phyloP scores from a whole-genome alignment of 2,329 filamentous ascomycete species.

The Xylariaceae sp. region DNA sequence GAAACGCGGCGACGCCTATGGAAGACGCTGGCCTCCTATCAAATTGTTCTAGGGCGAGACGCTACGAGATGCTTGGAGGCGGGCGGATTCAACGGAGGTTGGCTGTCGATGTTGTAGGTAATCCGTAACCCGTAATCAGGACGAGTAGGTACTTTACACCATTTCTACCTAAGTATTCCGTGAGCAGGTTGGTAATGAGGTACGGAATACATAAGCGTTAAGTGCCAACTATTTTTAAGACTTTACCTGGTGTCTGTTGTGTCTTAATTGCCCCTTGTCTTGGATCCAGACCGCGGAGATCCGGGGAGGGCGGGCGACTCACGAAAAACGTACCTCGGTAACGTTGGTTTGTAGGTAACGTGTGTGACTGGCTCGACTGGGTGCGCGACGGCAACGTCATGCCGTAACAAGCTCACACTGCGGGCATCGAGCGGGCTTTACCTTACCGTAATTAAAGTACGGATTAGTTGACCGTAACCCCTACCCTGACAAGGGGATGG shows the following conservation, averaged over 20 bases:
- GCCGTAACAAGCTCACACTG: background rate
- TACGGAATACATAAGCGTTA: background rate
- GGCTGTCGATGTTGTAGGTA: conserved; percentile 18
- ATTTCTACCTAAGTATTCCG: too few species aligned
- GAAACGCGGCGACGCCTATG: conserved; percentile 25
- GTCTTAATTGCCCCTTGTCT: background rate
- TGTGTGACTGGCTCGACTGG: background rate
- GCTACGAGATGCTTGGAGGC: too few species aligned
- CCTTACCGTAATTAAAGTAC: background rate
- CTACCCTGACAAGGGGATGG: background rate
- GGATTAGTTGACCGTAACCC: too few species aligned
- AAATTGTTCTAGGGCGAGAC: conserved; percentile 16
- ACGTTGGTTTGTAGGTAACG: background rate
- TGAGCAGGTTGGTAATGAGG: background rate
- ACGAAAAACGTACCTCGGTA: background rate
- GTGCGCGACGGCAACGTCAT: background rate
- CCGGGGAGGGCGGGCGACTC: conserved; percentile 10
- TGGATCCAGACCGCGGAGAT: conserved; percentile 5
- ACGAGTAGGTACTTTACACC: background rate
- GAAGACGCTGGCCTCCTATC: conserved; percentile 10
- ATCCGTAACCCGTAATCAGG: background rate
- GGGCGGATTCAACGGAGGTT: background rate
- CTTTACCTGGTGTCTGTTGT: conserved; percentile 5
- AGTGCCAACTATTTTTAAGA: conserved; percentile 1
- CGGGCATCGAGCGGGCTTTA: background rate